Percentiles rank a stretch among this genome's conserved stretches.
These are phyloP conservation scores for Calonectria hawksworthii DNA, from an alignment of 2,329 filamentous ascomycete genomes.

Conservation along the genomic window DNA sequence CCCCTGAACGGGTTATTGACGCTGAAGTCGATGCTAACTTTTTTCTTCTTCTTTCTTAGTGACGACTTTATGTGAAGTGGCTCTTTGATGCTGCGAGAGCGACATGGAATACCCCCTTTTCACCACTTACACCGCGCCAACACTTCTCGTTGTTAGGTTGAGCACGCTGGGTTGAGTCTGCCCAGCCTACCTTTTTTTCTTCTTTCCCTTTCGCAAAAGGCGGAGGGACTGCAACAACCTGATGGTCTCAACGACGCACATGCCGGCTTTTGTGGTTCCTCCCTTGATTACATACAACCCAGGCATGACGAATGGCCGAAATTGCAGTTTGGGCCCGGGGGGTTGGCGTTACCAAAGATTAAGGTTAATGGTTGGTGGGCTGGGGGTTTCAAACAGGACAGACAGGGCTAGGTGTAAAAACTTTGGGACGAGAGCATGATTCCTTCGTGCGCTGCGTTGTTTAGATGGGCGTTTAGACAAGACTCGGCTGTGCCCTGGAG, in stretches of 20 bases:
- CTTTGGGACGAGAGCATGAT: not conserved
- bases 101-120: constrained; percentile 20
- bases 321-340: constrained; percentile 11
- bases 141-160: constrained; percentile 19
- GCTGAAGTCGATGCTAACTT: constrained; percentile 36
- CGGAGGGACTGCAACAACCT: constrained; percentile 13
- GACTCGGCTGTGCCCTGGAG: not conserved
- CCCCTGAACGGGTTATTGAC: not conserved
- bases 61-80: constrained; percentile 80
- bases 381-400: not conserved
- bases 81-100: constrained; percentile 23
- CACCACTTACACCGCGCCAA: constrained; percentile 18
- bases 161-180: constrained; percentile 19
- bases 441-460: constrained; percentile 21
- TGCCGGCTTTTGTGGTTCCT: constrained; percentile 19
- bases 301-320: constrained; percentile 21
- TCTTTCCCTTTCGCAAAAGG: not conserved
- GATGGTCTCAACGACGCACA: constrained; percentile 13
- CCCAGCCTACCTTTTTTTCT: constrained; percentile 13
- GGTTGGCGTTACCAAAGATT: constrained; percentile 18
- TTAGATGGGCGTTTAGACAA: constrained; percentile 28
- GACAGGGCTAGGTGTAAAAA: not conserved
- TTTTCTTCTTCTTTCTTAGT: constrained; percentile 56
- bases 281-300: constrained; percentile 26
- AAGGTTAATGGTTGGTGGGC: constrained; percentile 6